A percentile compares a stretch with the other conserved stretches of the same genome.
Conservation (phyloP, 805 yeast species). For the Ogataea ganodermae region DNA sequence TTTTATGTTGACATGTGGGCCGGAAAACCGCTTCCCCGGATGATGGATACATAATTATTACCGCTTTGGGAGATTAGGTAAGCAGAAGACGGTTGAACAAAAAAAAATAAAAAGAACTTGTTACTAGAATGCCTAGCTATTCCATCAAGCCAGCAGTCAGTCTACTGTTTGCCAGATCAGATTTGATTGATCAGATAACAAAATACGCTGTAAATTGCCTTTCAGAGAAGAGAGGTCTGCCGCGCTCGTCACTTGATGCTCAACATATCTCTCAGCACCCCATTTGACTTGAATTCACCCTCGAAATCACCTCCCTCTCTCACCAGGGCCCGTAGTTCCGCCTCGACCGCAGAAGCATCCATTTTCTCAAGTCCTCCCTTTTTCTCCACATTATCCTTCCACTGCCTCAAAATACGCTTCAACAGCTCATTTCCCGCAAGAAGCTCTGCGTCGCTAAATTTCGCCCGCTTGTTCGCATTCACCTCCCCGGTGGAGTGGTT, state of each 20-base stretch:
- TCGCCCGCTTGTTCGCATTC: constrained; percentile 46
- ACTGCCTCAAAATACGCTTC: constrained; percentile 50
- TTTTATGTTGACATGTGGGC: too few relatives aligned
- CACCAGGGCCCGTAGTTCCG: constrained; percentile 40
- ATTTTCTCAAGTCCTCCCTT: constrained; percentile 44
- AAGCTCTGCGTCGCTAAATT: constrained; percentile 55
- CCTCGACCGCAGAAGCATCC: constrained; percentile 44
- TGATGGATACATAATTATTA: neutral
- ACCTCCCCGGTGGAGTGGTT: constrained; percentile 40
- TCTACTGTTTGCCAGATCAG: too few relatives aligned
- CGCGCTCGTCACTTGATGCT: too few relatives aligned
- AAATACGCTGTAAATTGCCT: too few relatives aligned
- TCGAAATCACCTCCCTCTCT: constrained; percentile 19
- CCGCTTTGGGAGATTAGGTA: neutral
- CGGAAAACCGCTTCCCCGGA: constrained; percentile 4
- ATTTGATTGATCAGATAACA: too few relatives aligned
- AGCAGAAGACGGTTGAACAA: too few relatives aligned
- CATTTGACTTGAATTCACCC: constrained; percentile 15
- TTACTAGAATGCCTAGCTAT: neutral
- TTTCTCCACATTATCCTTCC: constrained; percentile 52
- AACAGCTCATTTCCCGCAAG: constrained; percentile 54
- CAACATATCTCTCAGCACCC: constrained; percentile 29
- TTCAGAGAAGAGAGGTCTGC: too few relatives aligned
- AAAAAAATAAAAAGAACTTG: neutral
- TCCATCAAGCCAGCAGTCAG: too few relatives aligned